These are phyloP conservation scores for Lumnitzera littorea DNA, from an alignment of 345 rosid genomes.

Conservation along the genomic window DNA sequence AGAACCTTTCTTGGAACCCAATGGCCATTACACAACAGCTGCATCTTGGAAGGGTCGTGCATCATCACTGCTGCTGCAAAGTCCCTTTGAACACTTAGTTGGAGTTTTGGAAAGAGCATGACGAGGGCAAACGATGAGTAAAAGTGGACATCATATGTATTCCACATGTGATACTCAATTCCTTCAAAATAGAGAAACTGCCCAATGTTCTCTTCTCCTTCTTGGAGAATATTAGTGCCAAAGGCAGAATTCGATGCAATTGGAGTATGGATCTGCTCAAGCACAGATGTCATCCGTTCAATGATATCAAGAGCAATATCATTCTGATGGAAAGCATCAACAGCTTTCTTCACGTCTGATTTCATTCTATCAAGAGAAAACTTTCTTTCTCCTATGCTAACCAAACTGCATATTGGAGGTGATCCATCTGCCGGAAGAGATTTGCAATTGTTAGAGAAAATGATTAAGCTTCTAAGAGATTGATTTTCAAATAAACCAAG, in stretches of 20 bases:
- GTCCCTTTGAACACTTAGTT: slow-evolving; percentile 90
- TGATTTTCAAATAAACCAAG: background rate
- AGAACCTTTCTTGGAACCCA: slow-evolving; percentile 71
- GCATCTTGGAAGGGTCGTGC: slow-evolving; percentile 74
- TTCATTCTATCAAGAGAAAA: slow-evolving; percentile 69
- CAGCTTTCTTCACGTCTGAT: slow-evolving; percentile 22
- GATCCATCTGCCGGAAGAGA: slow-evolving; percentile 54
- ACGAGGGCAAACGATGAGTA: slow-evolving; percentile 81
- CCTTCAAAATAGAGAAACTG: slow-evolving; percentile 95
- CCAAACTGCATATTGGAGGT: slow-evolving; percentile 64
- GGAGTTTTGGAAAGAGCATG: slow-evolving; percentile 81
- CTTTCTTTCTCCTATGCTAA: slow-evolving; percentile 46
- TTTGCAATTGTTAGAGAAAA: background rate
- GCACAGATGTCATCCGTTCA: slow-evolving; percentile 60
- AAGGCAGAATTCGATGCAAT: slow-evolving; percentile 66
- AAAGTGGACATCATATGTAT: slow-evolving; percentile 93
- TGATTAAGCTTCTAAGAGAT: background rate
- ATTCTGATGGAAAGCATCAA: slow-evolving; percentile 24
- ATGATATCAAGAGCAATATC: slow-evolving; percentile 55
- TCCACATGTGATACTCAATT: slow-evolving; percentile 86
- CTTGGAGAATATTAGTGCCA: slow-evolving; percentile 78
- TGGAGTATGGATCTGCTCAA: slow-evolving; percentile 58
- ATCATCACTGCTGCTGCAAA: slow-evolving; percentile 89
- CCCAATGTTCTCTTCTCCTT: slow-evolving; percentile 93
- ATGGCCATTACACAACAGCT: slow-evolving; percentile 51